A percentile compares a stretch with the other conserved stretches of the same genome.
These are phyloP conservation scores for Yamadazyma dushanensis DNA, from an alignment of 1,139 yeast genomes.

Conservation along the genomic window DNA sequence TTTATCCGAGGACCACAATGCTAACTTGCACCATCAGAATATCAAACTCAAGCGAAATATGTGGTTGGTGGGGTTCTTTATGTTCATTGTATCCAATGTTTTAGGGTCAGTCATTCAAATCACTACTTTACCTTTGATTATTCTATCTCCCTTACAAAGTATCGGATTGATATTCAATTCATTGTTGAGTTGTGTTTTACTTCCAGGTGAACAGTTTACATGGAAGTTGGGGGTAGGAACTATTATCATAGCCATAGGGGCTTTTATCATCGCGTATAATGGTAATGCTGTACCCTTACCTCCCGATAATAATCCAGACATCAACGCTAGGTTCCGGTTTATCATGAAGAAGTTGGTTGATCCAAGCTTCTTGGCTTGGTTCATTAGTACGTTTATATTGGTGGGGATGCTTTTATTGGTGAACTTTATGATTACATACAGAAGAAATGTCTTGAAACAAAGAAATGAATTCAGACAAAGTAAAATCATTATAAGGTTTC, in stretches of 20 bases:
- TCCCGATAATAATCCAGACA: conserved; percentile 16
- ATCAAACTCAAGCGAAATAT: conserved; percentile 54
- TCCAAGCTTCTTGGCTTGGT: conserved; percentile 39
- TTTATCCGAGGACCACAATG: conserved; percentile 11
- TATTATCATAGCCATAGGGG: conserved; percentile 67
- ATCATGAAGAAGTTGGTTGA: conserved; percentile 27
- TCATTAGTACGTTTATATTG: conserved; percentile 32
- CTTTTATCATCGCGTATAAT: conserved; percentile 75
- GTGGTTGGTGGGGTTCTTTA: conserved; percentile 74
- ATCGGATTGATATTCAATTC: conserved; percentile 86
- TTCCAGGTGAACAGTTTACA: conserved; percentile 72
- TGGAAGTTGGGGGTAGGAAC: conserved; percentile 63
- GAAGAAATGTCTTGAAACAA: conserved; percentile 15
- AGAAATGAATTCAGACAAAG: conserved; percentile 14
- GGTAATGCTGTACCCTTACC: conserved; percentile 41
- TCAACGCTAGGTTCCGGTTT: conserved; percentile 26
- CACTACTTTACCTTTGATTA: conserved; percentile 77
- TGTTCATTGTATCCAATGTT: conserved; percentile 73
- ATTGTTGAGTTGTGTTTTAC: conserved; percentile 60
- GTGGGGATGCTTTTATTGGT: conserved; percentile 26
- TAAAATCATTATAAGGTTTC: conserved; percentile 11
- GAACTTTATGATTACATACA: conserved; percentile 20
- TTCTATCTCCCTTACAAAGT: conserved; percentile 82
- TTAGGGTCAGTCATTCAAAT: conserved; percentile 84
- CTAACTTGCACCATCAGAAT: conserved; percentile 21